These are phyloP conservation scores for Leishmania aethiopica DNA, from an alignment of 208 protist species.

Conservation along the genomic window DNA sequence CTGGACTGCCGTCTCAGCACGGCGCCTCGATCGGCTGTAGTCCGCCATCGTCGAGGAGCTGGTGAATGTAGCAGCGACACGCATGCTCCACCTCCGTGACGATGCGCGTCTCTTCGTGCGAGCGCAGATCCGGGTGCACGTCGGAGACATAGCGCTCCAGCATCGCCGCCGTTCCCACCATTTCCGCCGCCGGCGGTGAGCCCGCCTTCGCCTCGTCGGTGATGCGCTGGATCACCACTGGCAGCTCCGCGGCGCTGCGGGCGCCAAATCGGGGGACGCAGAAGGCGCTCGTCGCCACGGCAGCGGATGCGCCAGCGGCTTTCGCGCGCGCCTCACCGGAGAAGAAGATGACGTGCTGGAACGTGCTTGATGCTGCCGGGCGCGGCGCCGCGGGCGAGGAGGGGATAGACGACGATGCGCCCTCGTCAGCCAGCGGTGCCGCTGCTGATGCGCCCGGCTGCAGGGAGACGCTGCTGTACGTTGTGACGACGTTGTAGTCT, in stretches of 20 bases:
- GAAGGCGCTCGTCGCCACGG: background rate
- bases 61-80: slow-evolving; percentile 21
- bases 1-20: background rate
- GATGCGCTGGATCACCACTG: slow-evolving; percentile 25
- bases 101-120: slow-evolving; percentile 9
- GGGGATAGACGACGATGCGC: background rate
- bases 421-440: too few relatives aligned
- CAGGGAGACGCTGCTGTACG: slow-evolving; percentile 17
- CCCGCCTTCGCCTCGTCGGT: slow-evolving; percentile 3
- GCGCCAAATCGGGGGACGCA: slow-evolving; percentile 27
- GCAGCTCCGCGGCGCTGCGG: slow-evolving; percentile 39
- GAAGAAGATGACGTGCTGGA: background rate
- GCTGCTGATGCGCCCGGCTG: background rate
- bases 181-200: background rate
- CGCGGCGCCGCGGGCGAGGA: background rate
- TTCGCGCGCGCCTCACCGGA: background rate
- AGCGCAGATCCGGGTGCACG: slow-evolving; percentile 16
- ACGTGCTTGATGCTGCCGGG: background rate
- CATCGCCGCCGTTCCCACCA: background rate
- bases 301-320: background rate
- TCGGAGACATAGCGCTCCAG: slow-evolving; percentile 8
- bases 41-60: slow-evolving; percentile 11
- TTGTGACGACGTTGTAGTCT: slow-evolving; percentile 37
- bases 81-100: slow-evolving; percentile 4
- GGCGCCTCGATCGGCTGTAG: slow-evolving; percentile 12